Conservation (phyloP, 2,329 filamentous ascomycete species). For the Scedosporium aurantiacum region DNA sequence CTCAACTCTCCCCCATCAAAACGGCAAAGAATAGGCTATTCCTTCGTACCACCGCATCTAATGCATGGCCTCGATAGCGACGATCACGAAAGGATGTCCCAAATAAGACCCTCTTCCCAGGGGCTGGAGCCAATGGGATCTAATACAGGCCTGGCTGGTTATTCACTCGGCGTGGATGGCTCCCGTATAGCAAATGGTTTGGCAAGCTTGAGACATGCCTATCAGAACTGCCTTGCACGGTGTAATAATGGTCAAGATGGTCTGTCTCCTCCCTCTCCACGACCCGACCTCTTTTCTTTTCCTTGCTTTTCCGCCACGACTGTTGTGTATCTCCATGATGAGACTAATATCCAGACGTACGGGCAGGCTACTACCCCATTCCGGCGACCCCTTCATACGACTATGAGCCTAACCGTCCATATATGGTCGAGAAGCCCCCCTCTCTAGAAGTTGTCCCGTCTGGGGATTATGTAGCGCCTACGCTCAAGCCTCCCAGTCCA, state of each 20-base stretch:
- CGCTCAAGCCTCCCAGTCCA: neutral
- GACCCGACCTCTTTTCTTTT: no score
- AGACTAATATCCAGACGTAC: neutral
- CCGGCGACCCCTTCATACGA: constrained; percentile 14
- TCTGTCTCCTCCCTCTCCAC: constrained; percentile 12
- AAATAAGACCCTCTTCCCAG: neutral
- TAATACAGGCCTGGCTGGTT: neutral
- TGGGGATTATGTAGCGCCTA: neutral
- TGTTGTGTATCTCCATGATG: no score
- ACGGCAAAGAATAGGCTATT: constrained; percentile 19
- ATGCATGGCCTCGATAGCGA: constrained; percentile 11
- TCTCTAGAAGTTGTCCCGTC: neutral
- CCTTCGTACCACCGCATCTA: constrained; percentile 20
- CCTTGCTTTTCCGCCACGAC: no score
- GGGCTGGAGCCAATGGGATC: neutral
- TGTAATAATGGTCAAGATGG: constrained; percentile 18
- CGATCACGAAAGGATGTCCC: neutral
- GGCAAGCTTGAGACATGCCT: constrained; percentile 18
- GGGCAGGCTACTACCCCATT: constrained; percentile 23
- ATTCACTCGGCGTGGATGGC: neutral
- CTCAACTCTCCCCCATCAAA: neutral
- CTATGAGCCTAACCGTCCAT: constrained; percentile 20
- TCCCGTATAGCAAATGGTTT: constrained; percentile 13
- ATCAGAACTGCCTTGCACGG: constrained; percentile 20
- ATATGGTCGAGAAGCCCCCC: constrained; percentile 17